Percentiles rank a stretch among this genome's conserved stretches.
These are phyloP conservation scores for Parachaetomium inaequale DNA, from an alignment of 495 filamentous ascomycete genomes.

Conservation along the genomic window DNA sequence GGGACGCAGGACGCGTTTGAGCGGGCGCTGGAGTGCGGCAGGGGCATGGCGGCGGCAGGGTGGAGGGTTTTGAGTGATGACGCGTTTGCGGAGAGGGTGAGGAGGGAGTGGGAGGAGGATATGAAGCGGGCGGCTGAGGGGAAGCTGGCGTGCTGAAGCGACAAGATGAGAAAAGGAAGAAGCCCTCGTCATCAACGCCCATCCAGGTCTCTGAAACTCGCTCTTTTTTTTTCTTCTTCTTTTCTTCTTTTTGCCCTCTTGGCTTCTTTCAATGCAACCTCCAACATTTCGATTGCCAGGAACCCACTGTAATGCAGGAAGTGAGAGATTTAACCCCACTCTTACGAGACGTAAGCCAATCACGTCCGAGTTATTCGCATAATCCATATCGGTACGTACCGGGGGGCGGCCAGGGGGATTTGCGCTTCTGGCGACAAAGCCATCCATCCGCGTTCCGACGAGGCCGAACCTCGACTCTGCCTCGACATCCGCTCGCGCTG, in stretches of 20 bases:
- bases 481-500: background rate
- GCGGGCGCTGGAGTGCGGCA: constrained; percentile 48
- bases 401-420: background rate
- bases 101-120: constrained; percentile 40
- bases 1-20: constrained; percentile 48
- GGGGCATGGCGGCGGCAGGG: constrained; percentile 55
- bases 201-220: no score
- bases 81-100: constrained; percentile 40
- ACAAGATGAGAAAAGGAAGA: background rate
- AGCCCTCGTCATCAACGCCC: background rate
- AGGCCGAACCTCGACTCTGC: constrained; percentile 8
- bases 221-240: no score
- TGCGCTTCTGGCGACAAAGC: background rate
- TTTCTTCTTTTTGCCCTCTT: no score
- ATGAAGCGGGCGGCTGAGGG: constrained; percentile 30
- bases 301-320: no score
- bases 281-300: background rate
- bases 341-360: background rate
- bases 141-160: constrained; percentile 4
- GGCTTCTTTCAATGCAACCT: background rate
- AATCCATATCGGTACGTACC: constrained; percentile 8
- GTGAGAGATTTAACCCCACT: constrained; percentile 10
- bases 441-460: constrained; percentile 1
- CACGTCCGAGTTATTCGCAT: background rate
- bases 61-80: constrained; percentile 49